Evolutionary conservation across 495 filamentous ascomycete genomes (phyloP).

Genomic region (Elasticomyces elasticus): DNA sequence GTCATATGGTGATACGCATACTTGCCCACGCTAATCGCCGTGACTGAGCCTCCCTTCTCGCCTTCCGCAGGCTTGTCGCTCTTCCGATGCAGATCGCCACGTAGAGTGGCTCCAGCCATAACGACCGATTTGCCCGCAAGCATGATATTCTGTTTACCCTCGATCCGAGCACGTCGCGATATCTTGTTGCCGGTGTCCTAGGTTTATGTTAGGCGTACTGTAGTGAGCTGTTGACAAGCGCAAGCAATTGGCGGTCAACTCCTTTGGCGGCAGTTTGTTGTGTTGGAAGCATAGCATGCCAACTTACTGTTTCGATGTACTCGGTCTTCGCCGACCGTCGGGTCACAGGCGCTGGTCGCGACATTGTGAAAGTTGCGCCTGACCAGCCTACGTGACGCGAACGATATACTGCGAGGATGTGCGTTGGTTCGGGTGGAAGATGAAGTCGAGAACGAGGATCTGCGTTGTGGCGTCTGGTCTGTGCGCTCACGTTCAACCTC

Average conservation of each 20-base stretch:
- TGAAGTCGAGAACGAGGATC: not conserved
- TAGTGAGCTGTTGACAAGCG: not conserved
- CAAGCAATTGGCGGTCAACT: too few species aligned
- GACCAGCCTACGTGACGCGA: too few species aligned
- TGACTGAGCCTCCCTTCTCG: conserved; percentile 26
- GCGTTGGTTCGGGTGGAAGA: too few species aligned
- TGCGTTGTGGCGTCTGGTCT: not conserved
- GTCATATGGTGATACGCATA: not conserved
- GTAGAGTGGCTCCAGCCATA: conserved; percentile 79
- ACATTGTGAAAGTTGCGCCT: too few species aligned
- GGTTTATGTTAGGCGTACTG: not conserved
- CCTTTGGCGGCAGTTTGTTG: too few species aligned
- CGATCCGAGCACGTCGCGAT: conserved; percentile 75
- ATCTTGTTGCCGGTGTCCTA: conserved; percentile 98
- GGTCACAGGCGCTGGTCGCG: conserved; percentile 19
- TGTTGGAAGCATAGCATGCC: not conserved
- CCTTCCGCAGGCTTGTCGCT: conserved; percentile 25
- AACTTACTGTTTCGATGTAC: conserved; percentile 85
- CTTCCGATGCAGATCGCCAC: conserved; percentile 63
- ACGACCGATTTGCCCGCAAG: conserved; percentile 94
- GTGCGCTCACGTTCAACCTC: not conserved
- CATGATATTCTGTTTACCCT: conserved; percentile 94
- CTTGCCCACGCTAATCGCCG: conserved; percentile 70
- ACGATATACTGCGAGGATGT: too few species aligned
- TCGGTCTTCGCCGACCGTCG: conserved; percentile 67